These are phyloP conservation scores for Purshia tridentata DNA, from an alignment of 306 rosid species.

Conservation along the genomic window DNA sequence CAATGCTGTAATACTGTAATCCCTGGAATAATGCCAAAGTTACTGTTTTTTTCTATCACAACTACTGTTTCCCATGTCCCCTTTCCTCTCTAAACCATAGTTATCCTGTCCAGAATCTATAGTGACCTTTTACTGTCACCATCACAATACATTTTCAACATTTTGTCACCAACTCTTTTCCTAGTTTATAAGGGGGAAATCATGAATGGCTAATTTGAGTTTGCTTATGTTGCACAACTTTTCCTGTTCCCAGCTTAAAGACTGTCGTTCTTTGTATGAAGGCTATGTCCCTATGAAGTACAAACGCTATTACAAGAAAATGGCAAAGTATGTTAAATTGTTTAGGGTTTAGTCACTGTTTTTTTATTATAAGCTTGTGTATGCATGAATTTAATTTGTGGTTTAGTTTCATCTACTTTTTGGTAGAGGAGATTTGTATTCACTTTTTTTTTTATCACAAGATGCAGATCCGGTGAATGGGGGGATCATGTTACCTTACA, in stretches of 20 bases:
- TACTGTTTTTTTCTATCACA: not conserved
- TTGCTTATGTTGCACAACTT: conserved; percentile 36
- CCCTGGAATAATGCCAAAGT: not conserved
- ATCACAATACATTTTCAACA: not conserved
- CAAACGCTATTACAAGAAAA: conserved; percentile 78
- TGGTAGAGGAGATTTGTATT: conserved; percentile 15
- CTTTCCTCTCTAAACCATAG: not conserved
- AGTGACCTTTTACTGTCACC: not conserved
- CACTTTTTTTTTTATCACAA: conserved; percentile 27
- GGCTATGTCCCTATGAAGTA: conserved; percentile 94
- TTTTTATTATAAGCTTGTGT: conserved; percentile 20
- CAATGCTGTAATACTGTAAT: not conserved
- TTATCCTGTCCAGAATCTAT: not conserved
- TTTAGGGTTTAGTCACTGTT: conserved; percentile 15
- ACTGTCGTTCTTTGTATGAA: conserved; percentile 63
- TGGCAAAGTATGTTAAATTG: conserved; percentile 66
- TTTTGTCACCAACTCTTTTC: not conserved
- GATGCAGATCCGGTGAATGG: conserved; percentile 87
- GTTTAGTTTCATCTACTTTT: conserved; percentile 9
- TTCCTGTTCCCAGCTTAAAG: conserved; percentile 64
- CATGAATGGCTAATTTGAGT: conserved; percentile 23
- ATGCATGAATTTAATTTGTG: conserved; percentile 14
- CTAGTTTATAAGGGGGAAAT: not conserved
- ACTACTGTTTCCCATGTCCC: not conserved
- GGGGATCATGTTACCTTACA: conserved; percentile 97